Conservation (phyloP, 2,329 filamentous ascomycete genomes). For the Claviceps cyperi region DNA sequence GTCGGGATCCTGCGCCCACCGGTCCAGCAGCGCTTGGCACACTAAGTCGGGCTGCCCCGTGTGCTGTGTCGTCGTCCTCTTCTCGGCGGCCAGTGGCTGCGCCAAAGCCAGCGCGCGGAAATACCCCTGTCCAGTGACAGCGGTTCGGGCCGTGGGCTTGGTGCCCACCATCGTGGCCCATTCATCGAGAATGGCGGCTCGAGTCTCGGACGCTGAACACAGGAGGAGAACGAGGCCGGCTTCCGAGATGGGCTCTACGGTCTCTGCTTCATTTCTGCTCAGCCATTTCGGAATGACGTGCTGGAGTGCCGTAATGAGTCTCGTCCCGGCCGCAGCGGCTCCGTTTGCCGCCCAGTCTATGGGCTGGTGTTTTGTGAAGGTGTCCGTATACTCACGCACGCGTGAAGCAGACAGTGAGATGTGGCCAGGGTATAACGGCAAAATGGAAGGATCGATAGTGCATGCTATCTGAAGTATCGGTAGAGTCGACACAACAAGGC, state of each 20-base stretch:
- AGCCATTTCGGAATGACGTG: slow-evolving; percentile 31
- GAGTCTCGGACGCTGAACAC: slow-evolving; percentile 23
- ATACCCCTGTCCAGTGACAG: slow-evolving; percentile 31
- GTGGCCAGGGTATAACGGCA: slow-evolving; percentile 10
- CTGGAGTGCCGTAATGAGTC: slow-evolving; percentile 14
- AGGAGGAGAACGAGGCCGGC: slow-evolving; percentile 37
- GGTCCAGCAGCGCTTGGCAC: slow-evolving; percentile 30
- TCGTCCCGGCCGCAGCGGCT: slow-evolving; percentile 8
- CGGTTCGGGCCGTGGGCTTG: slow-evolving; percentile 18
- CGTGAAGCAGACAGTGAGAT: slow-evolving; percentile 12
- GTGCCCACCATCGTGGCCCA: slow-evolving; percentile 32
- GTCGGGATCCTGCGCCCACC: slow-evolving; percentile 37
- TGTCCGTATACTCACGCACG: slow-evolving; percentile 9
- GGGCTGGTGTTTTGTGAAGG: slow-evolving; percentile 11
- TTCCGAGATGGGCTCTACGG: slow-evolving; percentile 32
- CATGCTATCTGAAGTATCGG: slow-evolving; percentile 30
- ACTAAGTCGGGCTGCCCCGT: slow-evolving; percentile 17
- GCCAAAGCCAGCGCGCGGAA: slow-evolving; percentile 39
- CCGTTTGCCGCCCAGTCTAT: neutral
- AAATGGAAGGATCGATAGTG: slow-evolving; percentile 6
- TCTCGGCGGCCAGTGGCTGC: slow-evolving; percentile 24
- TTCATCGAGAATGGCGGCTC: slow-evolving; percentile 24
- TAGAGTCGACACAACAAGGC: slow-evolving; percentile 38
- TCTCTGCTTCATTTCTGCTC: slow-evolving; percentile 33
- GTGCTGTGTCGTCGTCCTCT: neutral